A percentile compares a stretch with the other conserved stretches of the same genome.
Conservation (phyloP, 768 basidiomycete genomes). For the Auricularia sp. region DNA sequence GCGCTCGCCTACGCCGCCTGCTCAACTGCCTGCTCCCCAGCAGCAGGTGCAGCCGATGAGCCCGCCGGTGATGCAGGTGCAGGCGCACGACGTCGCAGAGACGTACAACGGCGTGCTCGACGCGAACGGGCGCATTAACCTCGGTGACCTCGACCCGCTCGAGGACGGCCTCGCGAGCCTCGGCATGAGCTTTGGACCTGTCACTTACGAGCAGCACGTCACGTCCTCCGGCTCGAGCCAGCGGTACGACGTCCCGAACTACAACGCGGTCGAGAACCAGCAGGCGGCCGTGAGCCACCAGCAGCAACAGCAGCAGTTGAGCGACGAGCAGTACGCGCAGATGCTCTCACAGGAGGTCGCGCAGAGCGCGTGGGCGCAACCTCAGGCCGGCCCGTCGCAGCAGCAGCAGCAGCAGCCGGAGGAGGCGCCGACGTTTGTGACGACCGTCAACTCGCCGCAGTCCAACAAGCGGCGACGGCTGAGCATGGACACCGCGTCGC, state of each 20-base stretch:
- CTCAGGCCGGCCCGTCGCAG: neutral
- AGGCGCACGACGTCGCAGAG: neutral
- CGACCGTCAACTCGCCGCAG: neutral
- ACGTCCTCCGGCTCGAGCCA: neutral
- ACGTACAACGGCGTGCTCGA: neutral
- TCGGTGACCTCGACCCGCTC: neutral
- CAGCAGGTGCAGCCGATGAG: neutral
- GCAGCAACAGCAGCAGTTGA: neutral
- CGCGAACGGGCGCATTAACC: neutral
- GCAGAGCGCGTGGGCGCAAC: neutral
- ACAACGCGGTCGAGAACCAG: neutral
- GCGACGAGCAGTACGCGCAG: neutral
- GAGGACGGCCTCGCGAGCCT: neutral
- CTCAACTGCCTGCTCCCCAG: neutral
- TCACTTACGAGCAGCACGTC: neutral
- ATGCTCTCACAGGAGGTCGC: neutral
- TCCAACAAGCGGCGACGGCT: neutral
- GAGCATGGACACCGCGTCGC: neutral
- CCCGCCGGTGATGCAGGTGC: neutral
- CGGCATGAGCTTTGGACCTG: neutral
- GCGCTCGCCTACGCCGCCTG: neutral
- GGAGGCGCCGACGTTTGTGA: neutral
- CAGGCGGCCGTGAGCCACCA: neutral
- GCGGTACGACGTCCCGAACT: neutral
- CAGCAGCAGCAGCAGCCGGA: neutral